A percentile compares a stretch with the other conserved stretches of the same genome.
Evolutionary conservation across 208 protist species (phyloP).

Genomic region (Endotrypanum monterogeii): DNA sequence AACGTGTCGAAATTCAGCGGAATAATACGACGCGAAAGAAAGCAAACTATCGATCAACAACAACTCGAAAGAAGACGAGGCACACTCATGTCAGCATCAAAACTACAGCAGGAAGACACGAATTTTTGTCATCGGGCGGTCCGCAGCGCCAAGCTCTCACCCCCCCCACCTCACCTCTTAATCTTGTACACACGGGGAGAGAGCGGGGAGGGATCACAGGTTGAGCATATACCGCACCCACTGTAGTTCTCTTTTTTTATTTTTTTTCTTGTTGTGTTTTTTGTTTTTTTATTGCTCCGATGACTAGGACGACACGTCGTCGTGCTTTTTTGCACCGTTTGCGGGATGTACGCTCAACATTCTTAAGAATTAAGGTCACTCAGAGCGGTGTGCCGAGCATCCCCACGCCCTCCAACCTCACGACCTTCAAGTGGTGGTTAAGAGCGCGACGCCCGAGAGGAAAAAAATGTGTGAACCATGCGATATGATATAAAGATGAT

Average conservation of each 20-base stretch:
- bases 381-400: not conserved
- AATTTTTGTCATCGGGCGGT: not conserved
- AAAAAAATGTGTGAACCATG: conserved; percentile 23
- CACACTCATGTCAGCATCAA: not conserved
- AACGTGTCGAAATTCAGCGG: not conserved
- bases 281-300: not conserved
- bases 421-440: not conserved
- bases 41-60: not conserved
- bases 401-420: not conserved
- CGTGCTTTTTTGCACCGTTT: too few species aligned
- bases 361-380: not conserved
- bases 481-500: conserved; percentile 36
- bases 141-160: not conserved
- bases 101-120: not conserved
- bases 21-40: not conserved
- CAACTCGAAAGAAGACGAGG: not conserved
- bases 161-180: not conserved
- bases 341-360: not conserved
- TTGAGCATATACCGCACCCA: not conserved
- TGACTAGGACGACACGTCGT: too few species aligned
- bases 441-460: conserved; percentile 16
- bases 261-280: not conserved
- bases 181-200: not conserved
- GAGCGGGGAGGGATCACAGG: not conserved
- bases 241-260: not conserved